Evolutionary conservation across 257 asterid species (phyloP).

Genomic region (Gentiana dahurica): DNA sequence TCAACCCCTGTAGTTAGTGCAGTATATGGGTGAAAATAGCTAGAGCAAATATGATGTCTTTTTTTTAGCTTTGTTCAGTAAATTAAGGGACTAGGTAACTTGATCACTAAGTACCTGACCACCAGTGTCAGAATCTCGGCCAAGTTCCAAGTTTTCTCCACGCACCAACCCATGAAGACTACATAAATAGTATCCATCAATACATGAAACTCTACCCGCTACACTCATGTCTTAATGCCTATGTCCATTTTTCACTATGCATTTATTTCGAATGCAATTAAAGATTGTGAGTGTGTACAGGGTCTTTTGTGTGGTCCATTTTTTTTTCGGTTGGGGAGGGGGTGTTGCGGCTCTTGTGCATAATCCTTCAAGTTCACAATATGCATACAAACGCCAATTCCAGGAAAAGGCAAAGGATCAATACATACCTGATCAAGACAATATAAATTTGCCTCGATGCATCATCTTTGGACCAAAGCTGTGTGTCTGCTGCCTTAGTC

Average conservation of each 20-base stretch:
- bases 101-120: conserved; percentile 37
- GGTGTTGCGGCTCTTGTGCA: too few relatives aligned
- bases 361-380: too few relatives aligned
- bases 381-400: not conserved
- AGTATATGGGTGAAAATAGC: too few relatives aligned
- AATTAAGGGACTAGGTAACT: conserved; percentile 1
- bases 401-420: not conserved
- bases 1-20: not conserved
- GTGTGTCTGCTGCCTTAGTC: conserved; percentile 30
- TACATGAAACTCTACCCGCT: conserved; percentile 8
- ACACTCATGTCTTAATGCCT: not conserved
- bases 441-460: conserved; percentile 42
- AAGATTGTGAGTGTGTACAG: too few relatives aligned
- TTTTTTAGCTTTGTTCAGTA: too few relatives aligned
- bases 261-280: not conserved
- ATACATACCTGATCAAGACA: conserved; percentile 49
- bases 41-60: too few relatives aligned
- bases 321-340: too few relatives aligned
- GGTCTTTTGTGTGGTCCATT: too few relatives aligned
- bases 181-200: conserved; percentile 16
- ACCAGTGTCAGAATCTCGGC: conserved; percentile 72
- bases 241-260: not conserved
- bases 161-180: conserved; percentile 73
- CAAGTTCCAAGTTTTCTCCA: conserved; percentile 74
- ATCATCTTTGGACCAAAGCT: conserved; percentile 35